Evolutionary conservation across 1,284 basidiomycete genomes (phyloP).

Genomic region (Athelia psychrophila): DNA sequence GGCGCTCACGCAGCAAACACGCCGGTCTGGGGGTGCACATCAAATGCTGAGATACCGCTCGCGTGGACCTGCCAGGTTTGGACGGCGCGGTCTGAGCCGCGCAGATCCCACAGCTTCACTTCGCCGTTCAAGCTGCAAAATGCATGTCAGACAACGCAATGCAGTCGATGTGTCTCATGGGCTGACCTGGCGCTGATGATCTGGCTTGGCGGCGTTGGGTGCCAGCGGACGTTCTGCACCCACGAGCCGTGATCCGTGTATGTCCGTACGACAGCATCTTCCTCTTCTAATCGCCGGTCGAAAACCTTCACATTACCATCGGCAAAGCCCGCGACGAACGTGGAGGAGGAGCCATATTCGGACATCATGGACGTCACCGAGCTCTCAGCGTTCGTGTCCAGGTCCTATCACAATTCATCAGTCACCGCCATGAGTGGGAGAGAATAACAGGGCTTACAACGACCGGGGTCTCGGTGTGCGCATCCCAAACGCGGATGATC

Average conservation of each 20-base stretch:
- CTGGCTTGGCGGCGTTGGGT: conserved; percentile 71
- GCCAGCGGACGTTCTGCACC: conserved; percentile 91
- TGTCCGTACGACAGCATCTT: conserved; percentile 80
- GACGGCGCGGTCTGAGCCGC: conserved; percentile 61
- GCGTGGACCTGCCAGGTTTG: conserved; percentile 69
- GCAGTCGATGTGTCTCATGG: background rate
- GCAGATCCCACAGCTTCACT: conserved; percentile 91
- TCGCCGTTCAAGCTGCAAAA: conserved; percentile 79
- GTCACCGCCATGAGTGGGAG: conserved; percentile 3
- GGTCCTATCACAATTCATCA: conserved; percentile 48
- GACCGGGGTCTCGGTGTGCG: conserved; percentile 84
- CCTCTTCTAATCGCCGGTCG: conserved; percentile 85
- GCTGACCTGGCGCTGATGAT: conserved; percentile 87
- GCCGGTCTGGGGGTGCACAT: conserved; percentile 83
- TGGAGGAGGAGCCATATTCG: conserved; percentile 76
- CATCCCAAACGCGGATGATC: conserved; percentile 93
- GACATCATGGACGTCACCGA: conserved; percentile 86
- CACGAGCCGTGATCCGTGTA: conserved; percentile 87
- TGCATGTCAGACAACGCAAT: background rate
- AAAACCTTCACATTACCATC: conserved; percentile 92
- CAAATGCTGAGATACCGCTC: conserved; percentile 80
- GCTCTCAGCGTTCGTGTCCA: conserved; percentile 88
- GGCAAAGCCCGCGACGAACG: conserved; percentile 90
- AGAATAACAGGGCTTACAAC: conserved; percentile 48
- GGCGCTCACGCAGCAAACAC: conserved; percentile 83